These are phyloP conservation scores for Pulicaria dysenterica DNA, from an alignment of 129 eudicot species.

Conservation along the genomic window DNA sequence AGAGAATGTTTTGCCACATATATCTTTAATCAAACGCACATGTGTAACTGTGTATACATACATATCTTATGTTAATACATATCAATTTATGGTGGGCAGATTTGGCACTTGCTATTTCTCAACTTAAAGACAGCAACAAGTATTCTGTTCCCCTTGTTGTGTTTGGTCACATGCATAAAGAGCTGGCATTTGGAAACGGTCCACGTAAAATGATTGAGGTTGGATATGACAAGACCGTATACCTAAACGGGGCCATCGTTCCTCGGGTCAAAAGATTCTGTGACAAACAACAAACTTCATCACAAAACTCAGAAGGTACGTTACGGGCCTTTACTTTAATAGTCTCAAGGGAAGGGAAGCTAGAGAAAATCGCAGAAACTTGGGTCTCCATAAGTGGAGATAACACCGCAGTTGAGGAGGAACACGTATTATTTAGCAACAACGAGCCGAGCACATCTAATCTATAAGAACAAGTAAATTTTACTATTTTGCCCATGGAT, in stretches of 20 bases:
- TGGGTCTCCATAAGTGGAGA: slow-evolving; percentile 81
- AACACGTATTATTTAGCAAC: slow-evolving; percentile 49
- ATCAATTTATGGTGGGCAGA: slow-evolving; percentile 51
- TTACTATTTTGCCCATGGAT: neutral
- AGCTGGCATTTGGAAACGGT: slow-evolving; percentile 65
- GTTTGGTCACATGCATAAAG: slow-evolving; percentile 96
- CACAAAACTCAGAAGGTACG: slow-evolving; percentile 43
- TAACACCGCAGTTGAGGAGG: slow-evolving; percentile 43
- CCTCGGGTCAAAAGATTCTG: slow-evolving; percentile 63
- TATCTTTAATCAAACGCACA: neutral
- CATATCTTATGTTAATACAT: neutral
- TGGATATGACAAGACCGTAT: slow-evolving; percentile 63
- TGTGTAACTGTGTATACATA: neutral
- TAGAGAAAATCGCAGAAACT: slow-evolving; percentile 68
- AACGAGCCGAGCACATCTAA: slow-evolving; percentile 27
- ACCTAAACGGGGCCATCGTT: slow-evolving; percentile 85
- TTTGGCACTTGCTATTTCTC: slow-evolving; percentile 66
- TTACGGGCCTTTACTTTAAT: slow-evolving; percentile 72
- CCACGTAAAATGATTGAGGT: slow-evolving; percentile 80
- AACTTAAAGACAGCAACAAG: slow-evolving; percentile 52
- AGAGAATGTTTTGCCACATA: neutral
- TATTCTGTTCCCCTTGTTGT: slow-evolving; percentile 63
- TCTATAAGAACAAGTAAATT: slow-evolving; percentile 3
- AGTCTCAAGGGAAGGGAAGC: slow-evolving; percentile 50
- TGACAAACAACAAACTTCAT: slow-evolving; percentile 29